A percentile compares a stretch with the other conserved stretches of the same genome.
Evolutionary conservation across 2,329 filamentous ascomycete species (phyloP).

Genomic region (Penicillium griseofulvum): DNA sequence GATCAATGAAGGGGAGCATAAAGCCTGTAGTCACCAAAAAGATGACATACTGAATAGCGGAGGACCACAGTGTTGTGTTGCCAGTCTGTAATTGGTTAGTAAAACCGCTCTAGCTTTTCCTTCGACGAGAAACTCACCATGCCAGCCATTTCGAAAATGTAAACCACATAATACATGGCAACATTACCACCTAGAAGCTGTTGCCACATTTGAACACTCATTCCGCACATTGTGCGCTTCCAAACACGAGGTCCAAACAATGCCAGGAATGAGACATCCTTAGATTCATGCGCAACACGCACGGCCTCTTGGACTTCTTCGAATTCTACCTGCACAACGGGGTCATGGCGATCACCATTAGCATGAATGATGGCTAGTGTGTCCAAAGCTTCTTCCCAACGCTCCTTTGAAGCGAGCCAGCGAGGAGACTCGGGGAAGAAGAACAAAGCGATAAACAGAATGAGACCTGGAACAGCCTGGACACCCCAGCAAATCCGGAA

Average conservation of each 20-base stretch:
- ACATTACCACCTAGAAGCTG: slow-evolving; percentile 59
- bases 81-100: slow-evolving; percentile 27
- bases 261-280: slow-evolving; percentile 36
- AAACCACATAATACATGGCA: slow-evolving; percentile 60
- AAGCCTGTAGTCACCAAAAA: slow-evolving; percentile 54
- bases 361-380: slow-evolving; percentile 59
- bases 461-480: slow-evolving; percentile 59
- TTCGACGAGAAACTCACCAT: slow-evolving; percentile 34
- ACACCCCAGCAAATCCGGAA: slow-evolving; percentile 63
- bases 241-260: slow-evolving; percentile 51
- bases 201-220: slow-evolving; percentile 57
- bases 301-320: slow-evolving; percentile 38
- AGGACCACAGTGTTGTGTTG: slow-evolving; percentile 50
- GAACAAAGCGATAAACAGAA: slow-evolving; percentile 54
- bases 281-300: slow-evolving; percentile 31
- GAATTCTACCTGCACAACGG: slow-evolving; percentile 56
- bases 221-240: slow-evolving; percentile 52
- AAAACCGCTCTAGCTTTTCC: neutral
- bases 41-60: slow-evolving; percentile 57
- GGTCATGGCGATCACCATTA: slow-evolving; percentile 53
- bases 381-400: slow-evolving; percentile 53
- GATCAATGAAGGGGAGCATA: slow-evolving; percentile 52
- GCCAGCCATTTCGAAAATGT: slow-evolving; percentile 60
- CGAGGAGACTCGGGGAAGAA: slow-evolving; percentile 62
- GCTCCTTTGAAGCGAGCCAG: slow-evolving; percentile 60